A percentile compares a stretch with the other conserved stretches of the same genome.
Evolutionary conservation across 2,329 filamentous ascomycete species (phyloP).

Genomic region (Sclerotinia borealis): DNA sequence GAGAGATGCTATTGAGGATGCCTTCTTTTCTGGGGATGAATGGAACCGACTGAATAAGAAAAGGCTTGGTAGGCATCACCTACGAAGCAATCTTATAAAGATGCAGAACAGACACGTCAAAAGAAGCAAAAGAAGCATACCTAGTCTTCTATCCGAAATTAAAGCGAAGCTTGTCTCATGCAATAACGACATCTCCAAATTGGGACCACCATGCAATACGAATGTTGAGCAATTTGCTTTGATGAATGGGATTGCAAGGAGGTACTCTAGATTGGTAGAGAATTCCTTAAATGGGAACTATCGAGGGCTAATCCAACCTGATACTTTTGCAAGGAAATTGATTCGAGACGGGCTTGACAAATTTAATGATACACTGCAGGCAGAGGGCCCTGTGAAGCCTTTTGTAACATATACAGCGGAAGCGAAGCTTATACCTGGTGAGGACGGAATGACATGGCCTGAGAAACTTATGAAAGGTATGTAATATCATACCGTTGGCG

Average conservation of each 20-base stretch:
- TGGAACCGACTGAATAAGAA: constrained; percentile 17
- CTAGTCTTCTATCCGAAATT: constrained; percentile 15
- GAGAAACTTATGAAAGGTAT: constrained; percentile 5
- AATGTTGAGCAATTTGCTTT: constrained; percentile 13
- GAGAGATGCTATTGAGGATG: constrained; percentile 13
- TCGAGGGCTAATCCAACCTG: neutral
- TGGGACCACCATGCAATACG: constrained; percentile 14
- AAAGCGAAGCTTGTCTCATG: constrained; percentile 12
- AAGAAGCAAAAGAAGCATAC: constrained; percentile 16
- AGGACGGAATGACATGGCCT: constrained; percentile 5
- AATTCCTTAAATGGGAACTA: neutral
- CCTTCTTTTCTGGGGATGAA: constrained; percentile 17
- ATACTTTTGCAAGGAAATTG: neutral
- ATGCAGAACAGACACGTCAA: constrained; percentile 18
- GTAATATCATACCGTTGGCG: neutral
- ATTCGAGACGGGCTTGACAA: neutral
- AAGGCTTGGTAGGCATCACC: constrained; percentile 17
- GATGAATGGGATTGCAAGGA: constrained; percentile 7
- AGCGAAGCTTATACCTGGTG: neutral
- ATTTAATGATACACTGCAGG: neutral
- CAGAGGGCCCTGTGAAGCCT: neutral
- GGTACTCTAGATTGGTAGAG: neutral
- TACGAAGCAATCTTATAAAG: constrained; percentile 15
- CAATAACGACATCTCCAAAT: constrained; percentile 1
- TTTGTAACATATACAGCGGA: constrained; percentile 10